A percentile compares a stretch with the other conserved stretches of the same genome.
Evolutionary conservation across 352 stramenopile genomes (phyloP).

Genomic region (Phytopythium sindhum): DNA sequence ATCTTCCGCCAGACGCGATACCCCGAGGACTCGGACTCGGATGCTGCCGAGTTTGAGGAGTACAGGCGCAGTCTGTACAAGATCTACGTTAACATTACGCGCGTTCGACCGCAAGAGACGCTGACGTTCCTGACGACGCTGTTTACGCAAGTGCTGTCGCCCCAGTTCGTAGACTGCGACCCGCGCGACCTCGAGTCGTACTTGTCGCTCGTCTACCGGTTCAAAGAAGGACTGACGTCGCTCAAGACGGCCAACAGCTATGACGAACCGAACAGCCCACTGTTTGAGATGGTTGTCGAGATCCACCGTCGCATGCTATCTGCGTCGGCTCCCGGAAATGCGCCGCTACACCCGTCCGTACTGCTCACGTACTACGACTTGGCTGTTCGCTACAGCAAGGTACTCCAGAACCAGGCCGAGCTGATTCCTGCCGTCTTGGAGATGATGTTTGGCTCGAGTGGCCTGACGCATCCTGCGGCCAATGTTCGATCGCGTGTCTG

Average conservation of each 20-base stretch:
- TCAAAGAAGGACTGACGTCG: conserved; percentile 76
- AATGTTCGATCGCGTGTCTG: conserved; percentile 79
- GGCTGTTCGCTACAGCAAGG: conserved; percentile 64
- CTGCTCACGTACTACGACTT: conserved; percentile 85
- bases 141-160: conserved; percentile 40
- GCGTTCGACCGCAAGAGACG: conserved; percentile 62
- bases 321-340: conserved; percentile 18
- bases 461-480: conserved; percentile 55
- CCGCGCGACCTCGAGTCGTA: conserved; percentile 74
- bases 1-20: conserved; percentile 85
- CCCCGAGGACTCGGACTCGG: conserved; percentile 65
- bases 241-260: conserved; percentile 61
- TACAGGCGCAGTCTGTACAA: conserved; percentile 82
- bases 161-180: conserved; percentile 51
- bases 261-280: conserved; percentile 57
- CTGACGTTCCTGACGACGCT: conserved; percentile 65
- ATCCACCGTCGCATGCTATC: conserved; percentile 64
- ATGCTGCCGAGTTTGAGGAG: conserved; percentile 82
- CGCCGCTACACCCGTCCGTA: conserved; percentile 40
- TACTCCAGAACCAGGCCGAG: conserved; percentile 63
- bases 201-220: conserved; percentile 74
- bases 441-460: conserved; percentile 76
- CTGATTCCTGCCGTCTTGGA: conserved; percentile 70
- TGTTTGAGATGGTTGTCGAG: conserved; percentile 64
- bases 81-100: conserved; percentile 87